Conservation (phyloP, 2,329 filamentous ascomycete genomes). For the Stagonosporopsis vannaccii region DNA sequence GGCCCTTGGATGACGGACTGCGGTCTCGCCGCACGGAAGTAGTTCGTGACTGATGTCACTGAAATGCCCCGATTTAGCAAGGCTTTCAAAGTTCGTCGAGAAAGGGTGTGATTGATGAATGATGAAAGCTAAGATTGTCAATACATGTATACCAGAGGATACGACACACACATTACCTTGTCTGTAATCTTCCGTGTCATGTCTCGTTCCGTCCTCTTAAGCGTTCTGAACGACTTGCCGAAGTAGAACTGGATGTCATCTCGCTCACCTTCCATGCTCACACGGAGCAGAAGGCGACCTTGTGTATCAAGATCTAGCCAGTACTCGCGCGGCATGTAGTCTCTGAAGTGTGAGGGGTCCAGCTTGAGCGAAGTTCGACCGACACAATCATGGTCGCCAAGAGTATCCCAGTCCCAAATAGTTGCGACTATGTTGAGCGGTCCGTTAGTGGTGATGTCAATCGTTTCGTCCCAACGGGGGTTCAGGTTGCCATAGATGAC, state of each 20-base stretch:
- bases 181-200: constrained; percentile 99
- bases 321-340: constrained; percentile 94
- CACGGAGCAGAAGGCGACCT: constrained; percentile 83
- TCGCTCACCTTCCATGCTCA: constrained; percentile 98
- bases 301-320: constrained; percentile 98
- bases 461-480: constrained; percentile 95
- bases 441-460: constrained; percentile 92
- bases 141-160: constrained; percentile 3
- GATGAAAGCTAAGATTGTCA: constrained; percentile 72
- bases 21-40: constrained; percentile 62
- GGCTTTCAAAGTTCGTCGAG: constrained; percentile 77
- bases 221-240: constrained; percentile 91
- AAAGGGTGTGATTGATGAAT: constrained; percentile 90
- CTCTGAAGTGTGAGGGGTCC: constrained; percentile 96
- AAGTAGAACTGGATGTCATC: constrained; percentile 99
- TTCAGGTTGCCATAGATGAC: constrained; percentile 91
- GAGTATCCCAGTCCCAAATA: constrained; percentile 97
- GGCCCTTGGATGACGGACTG: constrained; percentile 61
- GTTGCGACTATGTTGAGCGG: constrained; percentile 95
- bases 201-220: constrained; percentile 95
- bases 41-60: constrained; percentile 76
- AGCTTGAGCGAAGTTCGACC: constrained; percentile 96
- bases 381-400: constrained; percentile 97
- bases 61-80: constrained; percentile 77
- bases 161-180: constrained; percentile 68